Evolutionary conservation across 441 rosid species (phyloP), one percentile per base, ranked within the genome.

Genomic region (Pelargonium cotyledonis): DNA sequence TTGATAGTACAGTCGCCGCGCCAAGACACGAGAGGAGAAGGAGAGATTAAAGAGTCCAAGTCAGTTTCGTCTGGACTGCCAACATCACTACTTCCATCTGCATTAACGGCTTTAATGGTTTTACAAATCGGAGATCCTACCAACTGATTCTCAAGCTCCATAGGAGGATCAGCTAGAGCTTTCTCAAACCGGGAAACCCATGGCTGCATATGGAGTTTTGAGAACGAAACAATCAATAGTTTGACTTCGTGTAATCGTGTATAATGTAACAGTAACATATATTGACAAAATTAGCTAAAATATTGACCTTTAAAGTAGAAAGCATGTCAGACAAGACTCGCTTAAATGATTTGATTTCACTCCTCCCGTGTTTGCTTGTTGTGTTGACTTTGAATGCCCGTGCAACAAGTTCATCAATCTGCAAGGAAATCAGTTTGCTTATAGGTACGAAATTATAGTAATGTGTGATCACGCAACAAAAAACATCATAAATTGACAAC

Each of bases 11-110:
- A 76, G 70, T 81, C 84, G 66, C 84, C 90, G 73, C 88, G 87
- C 98, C 98, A 92, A 6, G 90, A 80, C 35, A 95, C 97, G 1
- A 92, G 85, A 4, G 99, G 97, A 72, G 97, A 95, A 72, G 97
- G 97, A 76, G 99, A 95, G 61, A 95, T 82, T 71, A 95, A 70
- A 0, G 88, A 76, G 66, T 82, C 84, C 68, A 76, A 72, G 6
- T 73, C 73, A 29, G 31, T 78, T 74, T 82, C 79, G 51, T 84
- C 90, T 43, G 94, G 96, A 81, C 96, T 95, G 67, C 73, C 87
- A 68, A 82, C 70, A 15, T 82, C 85, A 53, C 77, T 78, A 64
- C 69, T 67, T 35, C 74, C 80, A 14, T 80, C 71, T 9, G 83
- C 82, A 60, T 65, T 76, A 11, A 58, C 71, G 35, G 67, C 62